Evolutionary conservation across 176 grass and related monocot genomes (phyloP), one percentile per base, ranked within the genome.

Genomic region (Poa annua): DNA sequence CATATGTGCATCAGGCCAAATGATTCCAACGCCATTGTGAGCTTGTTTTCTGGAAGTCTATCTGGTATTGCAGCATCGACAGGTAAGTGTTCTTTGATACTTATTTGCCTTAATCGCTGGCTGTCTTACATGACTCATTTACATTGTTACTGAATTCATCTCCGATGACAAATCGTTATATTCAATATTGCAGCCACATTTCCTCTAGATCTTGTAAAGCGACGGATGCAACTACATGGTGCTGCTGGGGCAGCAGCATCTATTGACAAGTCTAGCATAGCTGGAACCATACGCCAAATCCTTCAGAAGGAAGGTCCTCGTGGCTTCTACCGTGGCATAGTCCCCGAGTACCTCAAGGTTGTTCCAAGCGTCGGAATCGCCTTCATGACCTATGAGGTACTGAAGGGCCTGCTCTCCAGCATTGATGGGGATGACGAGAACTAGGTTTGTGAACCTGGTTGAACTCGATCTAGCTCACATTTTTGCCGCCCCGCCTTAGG

Each of bases 61-160:
- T 95, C 96, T 77, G 96, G 96, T 38, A 89, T 95, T 82, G 92
- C 92, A 65, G 94, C 96, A 57, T 98, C 96, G 5, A 98, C 92
- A 70, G 90, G 96, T 93, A 94, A 86, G 69, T 81, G 61, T 49
- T 19, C 6, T 47, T 66, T 52, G 50, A 74, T 19, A 13, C 29
- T 24, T 75, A 22, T 39, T 50, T 21, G 8, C 50, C 11, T 57
- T 65, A 19, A 36, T 53, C 12, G 14, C 47, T 47, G 5, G 51
- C 74, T 26, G 7, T 35, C 25, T 66, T 74, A 9, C 2, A 20
- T 71, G 7, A 77, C 16, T 68, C 32, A 76, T 20, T 26, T 33
- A 35, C 20, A 39, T 20, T 2, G 7, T 76, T 76, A 13, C 41
- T 64, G 44, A 71, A 59, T 76, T 44, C 6, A 36, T 33, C 32